Percentiles rank a stretch among this genome's conserved stretches.
These are phyloP conservation scores for Lachnellula suecica DNA, from an alignment of 2,329 filamentous ascomycete genomes.

Conservation along the genomic window DNA sequence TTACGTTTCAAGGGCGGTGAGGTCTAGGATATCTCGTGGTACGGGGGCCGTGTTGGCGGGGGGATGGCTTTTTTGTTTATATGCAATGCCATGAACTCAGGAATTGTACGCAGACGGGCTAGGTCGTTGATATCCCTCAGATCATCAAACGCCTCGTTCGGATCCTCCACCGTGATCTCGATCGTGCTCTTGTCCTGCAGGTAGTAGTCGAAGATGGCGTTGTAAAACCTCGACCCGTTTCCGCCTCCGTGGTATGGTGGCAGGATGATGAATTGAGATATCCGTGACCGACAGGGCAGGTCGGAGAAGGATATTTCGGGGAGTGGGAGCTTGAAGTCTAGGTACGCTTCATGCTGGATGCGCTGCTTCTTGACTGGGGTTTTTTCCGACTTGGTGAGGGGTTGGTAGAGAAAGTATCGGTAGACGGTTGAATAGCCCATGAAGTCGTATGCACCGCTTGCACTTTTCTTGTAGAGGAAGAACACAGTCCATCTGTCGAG, in stretches of 20 bases:
- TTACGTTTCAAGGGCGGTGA: conserved; percentile 50
- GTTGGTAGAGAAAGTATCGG: conserved; percentile 70
- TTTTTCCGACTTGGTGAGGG: conserved; percentile 43
- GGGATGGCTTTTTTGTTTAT: conserved; percentile 53
- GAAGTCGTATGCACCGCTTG: conserved; percentile 68
- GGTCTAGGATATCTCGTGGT: conserved; percentile 58
- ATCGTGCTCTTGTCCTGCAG: conserved; percentile 61
- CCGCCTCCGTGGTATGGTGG: conserved; percentile 83
- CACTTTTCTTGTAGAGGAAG: conserved; percentile 71
- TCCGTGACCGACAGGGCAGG: conserved; percentile 74
- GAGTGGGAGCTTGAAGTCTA: conserved; percentile 40
- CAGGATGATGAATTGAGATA: conserved; percentile 91
- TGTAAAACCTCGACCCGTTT: conserved; percentile 79
- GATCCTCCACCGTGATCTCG: conserved; percentile 92
- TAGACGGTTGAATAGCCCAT: conserved; percentile 91
- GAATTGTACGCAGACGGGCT: conserved; percentile 56
- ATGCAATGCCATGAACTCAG: conserved; percentile 56
- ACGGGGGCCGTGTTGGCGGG: conserved; percentile 46
- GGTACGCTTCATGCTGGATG: conserved; percentile 27
- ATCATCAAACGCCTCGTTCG: conserved; percentile 82
- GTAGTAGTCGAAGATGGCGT: conserved; percentile 70
- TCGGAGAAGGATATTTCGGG: conserved; percentile 47
- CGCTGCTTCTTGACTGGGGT: conserved; percentile 32
- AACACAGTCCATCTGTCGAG: conserved; percentile 89
- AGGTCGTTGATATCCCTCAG: conserved; percentile 76